These are phyloP conservation scores for Calonectria pteridis DNA, from an alignment of 2,329 filamentous ascomycete species.

Conservation along the genomic window DNA sequence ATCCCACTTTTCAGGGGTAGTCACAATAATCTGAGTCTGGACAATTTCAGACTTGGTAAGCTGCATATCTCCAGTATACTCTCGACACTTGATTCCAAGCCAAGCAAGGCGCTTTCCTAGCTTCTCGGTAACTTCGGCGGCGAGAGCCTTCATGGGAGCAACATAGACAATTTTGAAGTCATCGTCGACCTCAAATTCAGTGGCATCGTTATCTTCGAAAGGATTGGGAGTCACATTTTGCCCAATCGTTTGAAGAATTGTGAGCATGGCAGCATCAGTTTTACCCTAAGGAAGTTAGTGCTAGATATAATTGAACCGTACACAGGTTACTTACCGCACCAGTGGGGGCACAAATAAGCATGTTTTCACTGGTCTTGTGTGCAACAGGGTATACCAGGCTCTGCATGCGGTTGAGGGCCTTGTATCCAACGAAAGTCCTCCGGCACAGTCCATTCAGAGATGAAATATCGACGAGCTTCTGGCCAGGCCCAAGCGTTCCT, in stretches of 20 bases:
- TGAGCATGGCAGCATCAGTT: conserved; percentile 97
- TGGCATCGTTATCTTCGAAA: conserved; percentile 77
- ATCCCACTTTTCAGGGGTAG: conserved; percentile 99
- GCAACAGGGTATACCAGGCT: conserved; percentile 95
- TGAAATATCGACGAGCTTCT: conserved; percentile 81
- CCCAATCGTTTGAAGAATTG: conserved; percentile 89
- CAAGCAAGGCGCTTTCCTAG: conserved; percentile 91
- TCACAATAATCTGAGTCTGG: conserved; percentile 97
- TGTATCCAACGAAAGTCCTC: conserved; percentile 95
- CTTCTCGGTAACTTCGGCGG: conserved; percentile 96
- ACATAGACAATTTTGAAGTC: conserved; percentile 99
- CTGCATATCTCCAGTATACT: conserved; percentile 99
- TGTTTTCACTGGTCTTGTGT: conserved; percentile 96
- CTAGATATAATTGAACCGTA: background rate
- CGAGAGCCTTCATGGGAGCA: conserved; percentile 98
- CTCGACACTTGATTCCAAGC: conserved; percentile 91
- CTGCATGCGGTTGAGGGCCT: conserved; percentile 96
- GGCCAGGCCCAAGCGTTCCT: conserved; percentile 78
- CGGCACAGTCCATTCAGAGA: conserved; percentile 91
- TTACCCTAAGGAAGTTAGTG: conserved; percentile 73
- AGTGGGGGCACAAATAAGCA: conserved; percentile 98
- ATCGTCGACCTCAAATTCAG: conserved; percentile 86
- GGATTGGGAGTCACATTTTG: conserved; percentile 88
- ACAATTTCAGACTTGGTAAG: conserved; percentile 96
- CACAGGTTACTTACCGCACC: conserved; percentile 74